phyloP scores from a whole-genome alignment of 2,329 filamentous ascomycete species.

The Trichoderma sp. region DNA sequence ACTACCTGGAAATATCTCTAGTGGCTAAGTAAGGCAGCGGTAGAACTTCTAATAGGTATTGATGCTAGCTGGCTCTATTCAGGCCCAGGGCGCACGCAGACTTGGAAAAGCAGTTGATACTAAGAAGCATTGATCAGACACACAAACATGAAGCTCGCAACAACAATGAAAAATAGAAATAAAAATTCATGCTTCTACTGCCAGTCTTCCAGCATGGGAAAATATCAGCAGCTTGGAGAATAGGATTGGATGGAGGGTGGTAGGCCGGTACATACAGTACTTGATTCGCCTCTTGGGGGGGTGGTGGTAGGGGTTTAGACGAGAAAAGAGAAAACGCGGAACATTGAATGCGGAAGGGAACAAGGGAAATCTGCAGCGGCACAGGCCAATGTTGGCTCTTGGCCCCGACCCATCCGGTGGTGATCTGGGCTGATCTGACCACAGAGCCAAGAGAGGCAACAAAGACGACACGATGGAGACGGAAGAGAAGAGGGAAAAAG shows the following conservation, averaged over 20 bases:
- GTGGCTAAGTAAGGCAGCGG: not conserved
- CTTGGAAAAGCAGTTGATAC: not conserved
- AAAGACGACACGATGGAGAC: not conserved
- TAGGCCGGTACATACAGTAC: conserved; percentile 10
- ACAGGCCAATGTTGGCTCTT: not conserved
- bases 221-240: conserved; percentile 19
- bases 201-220: conserved; percentile 20
- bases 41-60: not conserved
- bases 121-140: conserved; percentile 11
- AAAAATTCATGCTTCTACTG: conserved; percentile 33
- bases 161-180: conserved; percentile 32
- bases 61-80: not conserved
- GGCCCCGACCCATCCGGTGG: conserved; percentile 14
- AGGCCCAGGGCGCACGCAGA: conserved; percentile 15
- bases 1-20: not conserved
- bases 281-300: conserved; percentile 7
- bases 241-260: conserved; percentile 33
- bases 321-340: conserved; percentile 25
- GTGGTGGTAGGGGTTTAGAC: conserved; percentile 23
- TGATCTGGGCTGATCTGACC: conserved; percentile 13
- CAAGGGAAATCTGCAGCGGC: conserved; percentile 13
- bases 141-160: conserved; percentile 30
- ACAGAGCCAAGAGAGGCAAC: conserved; percentile 5
- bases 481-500: conserved; percentile 5
- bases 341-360: conserved; percentile 14